These are phyloP conservation scores for Fusarium liriodendri DNA, from an alignment of 2,329 filamentous ascomycete genomes.

Conservation along the genomic window DNA sequence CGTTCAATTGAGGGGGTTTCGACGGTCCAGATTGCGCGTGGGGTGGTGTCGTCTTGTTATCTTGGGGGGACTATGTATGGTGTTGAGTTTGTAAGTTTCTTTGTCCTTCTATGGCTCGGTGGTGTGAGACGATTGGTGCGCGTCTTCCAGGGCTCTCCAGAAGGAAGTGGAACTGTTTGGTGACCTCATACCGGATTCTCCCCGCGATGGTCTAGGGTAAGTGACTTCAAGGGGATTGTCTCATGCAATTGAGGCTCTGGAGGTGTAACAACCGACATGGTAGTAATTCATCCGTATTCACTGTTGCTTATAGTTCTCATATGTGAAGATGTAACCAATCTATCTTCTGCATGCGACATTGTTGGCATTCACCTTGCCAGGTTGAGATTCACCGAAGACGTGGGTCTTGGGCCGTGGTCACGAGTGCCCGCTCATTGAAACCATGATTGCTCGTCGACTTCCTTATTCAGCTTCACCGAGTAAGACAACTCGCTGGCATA, in stretches of 20 bases:
- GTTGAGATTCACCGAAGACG: conserved; percentile 6
- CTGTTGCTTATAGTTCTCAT: not conserved
- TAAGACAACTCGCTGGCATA: not conserved
- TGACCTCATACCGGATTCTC: conserved; percentile 21
- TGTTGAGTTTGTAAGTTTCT: conserved; percentile 22
- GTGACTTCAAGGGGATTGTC: not conserved
- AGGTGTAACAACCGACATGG: not conserved
- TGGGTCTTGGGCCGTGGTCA: conserved; percentile 1
- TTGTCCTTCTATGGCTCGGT: conserved; percentile 22
- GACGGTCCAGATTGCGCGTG: not conserved
- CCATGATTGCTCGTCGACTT: not conserved
- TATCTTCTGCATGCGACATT: not conserved
- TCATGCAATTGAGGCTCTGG: not conserved
- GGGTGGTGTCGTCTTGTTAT: not conserved
- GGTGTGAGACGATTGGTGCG: conserved; percentile 36
- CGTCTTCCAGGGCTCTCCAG: conserved; percentile 31
- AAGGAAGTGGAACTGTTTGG: conserved; percentile 27
- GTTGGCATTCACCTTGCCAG: not conserved
- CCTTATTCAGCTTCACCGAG: conserved; percentile 15
- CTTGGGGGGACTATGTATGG: not conserved
- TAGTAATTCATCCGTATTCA: not conserved
- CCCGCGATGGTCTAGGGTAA: conserved; percentile 23
- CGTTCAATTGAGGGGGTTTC: not conserved
- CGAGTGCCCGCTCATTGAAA: not conserved
- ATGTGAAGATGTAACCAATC: not conserved